Evolutionary conservation across 176 grass and related monocot genomes (phyloP).

Genomic region (Carex parvula): DNA sequence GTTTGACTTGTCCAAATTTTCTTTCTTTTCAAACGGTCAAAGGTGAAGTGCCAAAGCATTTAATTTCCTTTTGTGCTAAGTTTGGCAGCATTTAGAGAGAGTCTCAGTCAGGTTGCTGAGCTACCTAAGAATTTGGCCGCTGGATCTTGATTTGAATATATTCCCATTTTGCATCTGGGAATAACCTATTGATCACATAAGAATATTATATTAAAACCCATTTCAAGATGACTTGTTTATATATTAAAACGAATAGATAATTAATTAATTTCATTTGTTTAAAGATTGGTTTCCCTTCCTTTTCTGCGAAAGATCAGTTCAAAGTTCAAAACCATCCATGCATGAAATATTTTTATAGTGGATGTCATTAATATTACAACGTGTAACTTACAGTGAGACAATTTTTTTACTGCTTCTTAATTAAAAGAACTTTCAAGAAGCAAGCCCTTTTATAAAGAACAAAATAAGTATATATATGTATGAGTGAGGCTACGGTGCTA

Average conservation of each 20-base stretch:
- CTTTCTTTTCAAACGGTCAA: slow-evolving; percentile 9
- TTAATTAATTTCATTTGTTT: background rate
- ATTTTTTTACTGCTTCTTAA: no score
- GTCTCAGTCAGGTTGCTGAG: slow-evolving; percentile 12
- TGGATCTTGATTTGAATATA: background rate
- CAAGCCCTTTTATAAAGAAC: no score
- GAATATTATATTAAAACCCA: background rate
- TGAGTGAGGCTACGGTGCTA: no score
- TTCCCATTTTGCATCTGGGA: background rate
- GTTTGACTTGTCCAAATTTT: slow-evolving; percentile 19
- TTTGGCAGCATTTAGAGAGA: background rate
- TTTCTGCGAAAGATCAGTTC: background rate
- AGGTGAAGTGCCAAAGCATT: slow-evolving; percentile 16
- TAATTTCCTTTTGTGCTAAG: slow-evolving; percentile 4
- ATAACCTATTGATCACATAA: background rate
- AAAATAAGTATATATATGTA: no score
- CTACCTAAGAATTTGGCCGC: slow-evolving; percentile 9
- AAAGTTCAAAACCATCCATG: background rate
- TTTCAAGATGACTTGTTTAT: background rate
- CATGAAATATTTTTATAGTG: background rate
- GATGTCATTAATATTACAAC: background rate
- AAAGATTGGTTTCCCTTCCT: background rate
- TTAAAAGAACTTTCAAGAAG: no score
- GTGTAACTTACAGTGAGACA: background rate
- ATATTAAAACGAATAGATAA: background rate